Evolutionary conservation across 1,284 basidiomycete species (phyloP).

Genomic region (Cutaneotrichosporon arboriforme): DNA sequence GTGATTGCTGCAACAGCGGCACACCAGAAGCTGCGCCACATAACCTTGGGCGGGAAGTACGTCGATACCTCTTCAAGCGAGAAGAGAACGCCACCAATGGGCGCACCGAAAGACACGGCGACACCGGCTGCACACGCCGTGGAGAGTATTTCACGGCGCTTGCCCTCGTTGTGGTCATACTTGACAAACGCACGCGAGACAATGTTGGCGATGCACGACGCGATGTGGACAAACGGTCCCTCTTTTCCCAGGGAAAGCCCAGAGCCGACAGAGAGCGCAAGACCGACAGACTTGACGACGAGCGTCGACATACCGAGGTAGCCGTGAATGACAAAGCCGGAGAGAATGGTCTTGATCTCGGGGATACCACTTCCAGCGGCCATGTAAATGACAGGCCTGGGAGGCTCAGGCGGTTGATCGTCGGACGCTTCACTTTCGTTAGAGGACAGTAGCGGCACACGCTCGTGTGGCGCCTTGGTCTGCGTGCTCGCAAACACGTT

Average conservation of each 20-base stretch:
- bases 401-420: constrained; percentile 13
- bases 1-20: constrained; percentile 90
- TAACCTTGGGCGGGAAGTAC: constrained; percentile 88
- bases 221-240: constrained; percentile 95
- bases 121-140: constrained; percentile 72
- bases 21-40: constrained; percentile 93
- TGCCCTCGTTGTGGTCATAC: constrained; percentile 93
- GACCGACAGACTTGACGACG: constrained; percentile 83
- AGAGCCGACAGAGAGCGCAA: constrained; percentile 85
- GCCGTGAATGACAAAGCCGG: constrained; percentile 94
- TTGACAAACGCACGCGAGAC: constrained; percentile 79
- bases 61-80: constrained; percentile 91
- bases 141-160: constrained; percentile 83
- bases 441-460: constrained; percentile 22
- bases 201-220: constrained; percentile 91
- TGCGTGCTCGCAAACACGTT: constrained; percentile 5
- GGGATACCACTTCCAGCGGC: constrained; percentile 95
- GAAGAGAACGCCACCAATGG: constrained; percentile 87
- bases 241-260: constrained; percentile 88
- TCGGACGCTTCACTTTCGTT: constrained; percentile 1
- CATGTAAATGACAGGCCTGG: constrained; percentile 73
- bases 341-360: constrained; percentile 94
- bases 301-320: constrained; percentile 87
- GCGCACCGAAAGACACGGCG: constrained; percentile 70
- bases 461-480: constrained; percentile 17